Percentiles rank a stretch among this genome's conserved stretches.
Conservation (phyloP, 768 basidiomycete species). For the Lactifluus volemus region DNA sequence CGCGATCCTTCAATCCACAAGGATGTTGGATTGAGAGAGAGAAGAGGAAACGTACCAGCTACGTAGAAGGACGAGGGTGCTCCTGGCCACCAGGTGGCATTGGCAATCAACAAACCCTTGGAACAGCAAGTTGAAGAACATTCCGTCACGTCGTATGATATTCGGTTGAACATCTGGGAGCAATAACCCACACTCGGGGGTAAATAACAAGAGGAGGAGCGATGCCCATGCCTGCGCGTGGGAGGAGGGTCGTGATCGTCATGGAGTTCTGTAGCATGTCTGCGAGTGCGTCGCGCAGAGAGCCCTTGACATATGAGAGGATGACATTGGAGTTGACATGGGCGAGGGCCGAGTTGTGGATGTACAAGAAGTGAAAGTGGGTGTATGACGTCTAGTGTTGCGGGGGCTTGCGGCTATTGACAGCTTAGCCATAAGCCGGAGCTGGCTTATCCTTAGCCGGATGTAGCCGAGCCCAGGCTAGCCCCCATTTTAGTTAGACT, state of each 20-base stretch:
- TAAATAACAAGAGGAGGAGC: conserved; percentile 33
- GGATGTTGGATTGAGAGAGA: conserved; percentile 28
- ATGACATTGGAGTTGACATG: conserved; percentile 29
- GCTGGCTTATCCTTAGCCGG: too few relatives aligned
- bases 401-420: too few relatives aligned
- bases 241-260: conserved; percentile 70
- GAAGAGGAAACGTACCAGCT: too few relatives aligned
- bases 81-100: conserved; percentile 76
- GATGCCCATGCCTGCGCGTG: conserved; percentile 72
- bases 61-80: conserved; percentile 38
- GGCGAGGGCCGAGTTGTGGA: conserved; percentile 54
- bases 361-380: too few relatives aligned
- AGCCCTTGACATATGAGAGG: conserved; percentile 16
- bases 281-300: conserved; percentile 13
- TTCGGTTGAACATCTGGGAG: too few relatives aligned
- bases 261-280: too few relatives aligned
- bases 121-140: conserved; percentile 39
- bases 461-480: too few relatives aligned
- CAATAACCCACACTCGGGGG: conserved; percentile 27
- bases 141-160: too few relatives aligned
- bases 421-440: too few relatives aligned
- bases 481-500: too few relatives aligned
- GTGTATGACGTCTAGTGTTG: too few relatives aligned
- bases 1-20: conserved; percentile 36
- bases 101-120: conserved; percentile 66